Conservation (phyloP, 2,329 filamentous ascomycete species). For the Monosporascus ibericus region DNA sequence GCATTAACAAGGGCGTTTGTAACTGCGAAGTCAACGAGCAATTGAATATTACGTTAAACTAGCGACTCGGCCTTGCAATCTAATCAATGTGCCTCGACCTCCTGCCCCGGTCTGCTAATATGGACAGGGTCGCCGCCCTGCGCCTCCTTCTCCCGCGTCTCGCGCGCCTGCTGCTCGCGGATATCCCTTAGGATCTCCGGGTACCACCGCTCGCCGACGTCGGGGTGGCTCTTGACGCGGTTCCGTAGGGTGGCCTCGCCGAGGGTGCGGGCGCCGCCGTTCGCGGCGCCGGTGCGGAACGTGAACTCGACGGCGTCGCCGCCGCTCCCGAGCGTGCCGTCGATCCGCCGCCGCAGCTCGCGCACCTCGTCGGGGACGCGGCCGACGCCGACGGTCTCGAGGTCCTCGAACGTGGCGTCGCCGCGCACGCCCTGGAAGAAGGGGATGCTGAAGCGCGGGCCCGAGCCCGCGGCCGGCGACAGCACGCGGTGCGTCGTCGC, state of each 20-base stretch:
- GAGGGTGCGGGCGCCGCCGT: conserved; percentile 59
- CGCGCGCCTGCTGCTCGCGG: conserved; percentile 49
- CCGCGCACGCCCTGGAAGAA: conserved; percentile 86
- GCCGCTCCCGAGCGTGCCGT: conserved; percentile 49
- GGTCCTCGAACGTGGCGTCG: conserved; percentile 72
- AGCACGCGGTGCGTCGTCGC: conserved; percentile 79
- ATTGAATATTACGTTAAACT: too few species aligned
- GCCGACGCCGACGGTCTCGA: conserved; percentile 56
- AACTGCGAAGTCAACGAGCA: too few species aligned
- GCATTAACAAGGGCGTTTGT: too few species aligned
- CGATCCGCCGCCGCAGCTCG: conserved; percentile 53
- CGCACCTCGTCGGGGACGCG: conserved; percentile 55
- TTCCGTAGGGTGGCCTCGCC: conserved; percentile 83
- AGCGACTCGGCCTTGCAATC: neutral
- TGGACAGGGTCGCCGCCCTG: conserved; percentile 13
- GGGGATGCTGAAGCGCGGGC: conserved; percentile 71
- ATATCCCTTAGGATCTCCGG: conserved; percentile 56
- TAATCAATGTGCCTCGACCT: conserved; percentile 34
- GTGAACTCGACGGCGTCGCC: conserved; percentile 82
- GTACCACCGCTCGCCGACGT: conserved; percentile 79
- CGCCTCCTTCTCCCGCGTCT: conserved; percentile 25
- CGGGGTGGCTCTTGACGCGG: conserved; percentile 78
- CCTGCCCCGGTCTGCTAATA: conserved; percentile 16
- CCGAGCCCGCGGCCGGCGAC: conserved; percentile 62
- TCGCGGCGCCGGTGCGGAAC: conserved; percentile 64